Base-by-base conservation (phyloP, 2,329 filamentous ascomycete species). In the Monilinia vaccinii-corymbosi region DNA sequence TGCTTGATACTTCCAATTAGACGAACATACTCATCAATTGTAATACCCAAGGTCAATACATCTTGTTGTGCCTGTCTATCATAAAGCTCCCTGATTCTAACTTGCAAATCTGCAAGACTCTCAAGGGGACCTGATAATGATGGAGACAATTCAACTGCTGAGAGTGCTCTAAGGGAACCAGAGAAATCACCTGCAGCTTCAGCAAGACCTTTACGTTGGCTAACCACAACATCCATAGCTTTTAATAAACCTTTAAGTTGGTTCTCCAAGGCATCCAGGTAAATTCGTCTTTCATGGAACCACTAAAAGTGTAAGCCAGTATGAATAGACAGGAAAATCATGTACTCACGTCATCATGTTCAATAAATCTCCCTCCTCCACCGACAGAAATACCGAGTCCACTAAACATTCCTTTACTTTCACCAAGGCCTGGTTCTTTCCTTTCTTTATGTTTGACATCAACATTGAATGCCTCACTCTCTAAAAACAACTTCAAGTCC, bases 371-470 rank as follows among this genome's bases (percentile, higher is more conserved):
- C 68, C 81, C 86, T 58, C 84, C 81, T 61, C 85, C 82, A 34
- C 92, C 89, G 31, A 93, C 85, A 64, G 81, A 88, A 63, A 94
- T 81, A 25, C 91, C 90, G 58, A 97, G 81, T 18, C 87, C 89
- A 69, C 91, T 90, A 68, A 97, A 84, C 78, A 97, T 87, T 58
- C 94, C 92, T 76, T 97, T 97, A 76, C 86, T 96, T 75, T 97
- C 94, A 46, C 84, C 85, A 4, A 95, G 80, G 57, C 91, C 84
- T 2, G 90, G 89, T 61, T 97, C 91, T 69, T 91, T 87, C 58
- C 93, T 86, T 74, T 97, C 93, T 75, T 96, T 96, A 76, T 99
- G 94, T 78, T 97, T 99, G 70, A 99, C 86, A 70, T 99, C 94
- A 42, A 96, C 83, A 70, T 91, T 97, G 77, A 99, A 97, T 0